Conservation (phyloP, 2,329 filamentous ascomycete genomes). For the Fusarium sp. region DNA sequence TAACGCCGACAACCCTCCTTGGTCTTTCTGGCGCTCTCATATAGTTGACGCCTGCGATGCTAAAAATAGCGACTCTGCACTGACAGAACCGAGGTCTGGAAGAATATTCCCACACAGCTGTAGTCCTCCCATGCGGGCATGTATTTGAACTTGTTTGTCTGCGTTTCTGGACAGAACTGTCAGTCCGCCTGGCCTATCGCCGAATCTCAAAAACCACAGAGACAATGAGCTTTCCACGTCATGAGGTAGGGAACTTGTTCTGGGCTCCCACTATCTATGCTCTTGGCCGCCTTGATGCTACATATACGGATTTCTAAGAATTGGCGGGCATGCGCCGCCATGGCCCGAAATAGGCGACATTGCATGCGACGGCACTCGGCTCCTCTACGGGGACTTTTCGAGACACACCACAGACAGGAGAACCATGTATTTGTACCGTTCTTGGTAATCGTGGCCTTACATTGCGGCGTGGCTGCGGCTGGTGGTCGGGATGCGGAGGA, state of each 20-base stretch:
- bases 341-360: neutral
- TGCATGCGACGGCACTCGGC: neutral
- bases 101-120: neutral
- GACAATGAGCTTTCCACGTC: too few relatives aligned
- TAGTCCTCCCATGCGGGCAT: neutral
- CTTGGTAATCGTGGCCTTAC: neutral
- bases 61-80: neutral
- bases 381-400: neutral
- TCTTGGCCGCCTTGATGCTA: neutral
- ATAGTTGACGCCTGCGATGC: neutral
- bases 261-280: too few relatives aligned
- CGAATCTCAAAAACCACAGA: too few relatives aligned
- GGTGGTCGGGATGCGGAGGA: constrained; percentile 1
- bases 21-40: neutral
- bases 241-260: too few relatives aligned
- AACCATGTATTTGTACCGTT: neutral
- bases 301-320: neutral
- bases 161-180: too few relatives aligned
- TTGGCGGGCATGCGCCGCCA: neutral
- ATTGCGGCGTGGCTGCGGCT: neutral
- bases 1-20: neutral
- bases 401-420: neutral
- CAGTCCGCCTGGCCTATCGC: too few relatives aligned
- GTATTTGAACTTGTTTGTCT: too few relatives aligned
- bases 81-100: neutral